phyloP scores from a whole-genome alignment of 371 early-diverging fungal genomes.

The Syncephalastrum racemosum region DNA sequence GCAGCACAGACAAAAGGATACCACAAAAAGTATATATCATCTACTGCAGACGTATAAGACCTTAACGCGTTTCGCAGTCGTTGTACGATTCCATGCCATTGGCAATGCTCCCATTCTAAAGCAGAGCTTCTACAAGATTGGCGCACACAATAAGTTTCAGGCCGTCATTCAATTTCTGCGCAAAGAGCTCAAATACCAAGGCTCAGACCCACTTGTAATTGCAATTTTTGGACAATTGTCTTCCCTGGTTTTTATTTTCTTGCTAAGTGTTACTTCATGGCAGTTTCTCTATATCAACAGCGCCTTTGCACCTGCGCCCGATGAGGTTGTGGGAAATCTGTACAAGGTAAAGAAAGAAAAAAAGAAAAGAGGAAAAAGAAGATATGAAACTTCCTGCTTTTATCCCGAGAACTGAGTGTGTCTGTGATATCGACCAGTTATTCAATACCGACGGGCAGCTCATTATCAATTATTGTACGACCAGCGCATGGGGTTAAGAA shows the following conservation, averaged over 20 bases:
- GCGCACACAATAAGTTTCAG: constrained; percentile 79
- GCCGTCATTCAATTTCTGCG: constrained; percentile 83
- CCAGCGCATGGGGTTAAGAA: constrained; percentile 81
- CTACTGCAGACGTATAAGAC: not conserved
- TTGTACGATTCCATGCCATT: constrained; percentile 83
- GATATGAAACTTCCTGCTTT: not conserved
- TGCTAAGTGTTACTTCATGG: not conserved
- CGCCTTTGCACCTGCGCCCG: constrained; percentile 93
- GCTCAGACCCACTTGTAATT: constrained; percentile 76
- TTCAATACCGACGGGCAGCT: constrained; percentile 81
- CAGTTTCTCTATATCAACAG: constrained; percentile 92
- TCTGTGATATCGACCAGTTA: constrained; percentile 47
- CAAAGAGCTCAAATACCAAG: constrained; percentile 76
- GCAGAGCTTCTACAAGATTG: constrained; percentile 81
- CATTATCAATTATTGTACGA: constrained; percentile 87
- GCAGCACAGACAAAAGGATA: constrained; percentile 42
- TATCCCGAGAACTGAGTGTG: not conserved
- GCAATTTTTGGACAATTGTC: not conserved
- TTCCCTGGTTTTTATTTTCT: not conserved
- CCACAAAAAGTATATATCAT: constrained; percentile 41
- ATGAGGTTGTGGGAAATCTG: constrained; percentile 82
- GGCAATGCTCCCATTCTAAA: constrained; percentile 94
- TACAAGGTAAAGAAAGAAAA: constrained; percentile 58
- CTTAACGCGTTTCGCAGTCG: constrained; percentile 53
- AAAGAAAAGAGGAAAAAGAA: not conserved